Percentiles rank a stretch among this genome's conserved stretches.
Evolutionary conservation across 2,329 filamentous ascomycete species (phyloP).

Genomic region (Sclerotinia nivalis): DNA sequence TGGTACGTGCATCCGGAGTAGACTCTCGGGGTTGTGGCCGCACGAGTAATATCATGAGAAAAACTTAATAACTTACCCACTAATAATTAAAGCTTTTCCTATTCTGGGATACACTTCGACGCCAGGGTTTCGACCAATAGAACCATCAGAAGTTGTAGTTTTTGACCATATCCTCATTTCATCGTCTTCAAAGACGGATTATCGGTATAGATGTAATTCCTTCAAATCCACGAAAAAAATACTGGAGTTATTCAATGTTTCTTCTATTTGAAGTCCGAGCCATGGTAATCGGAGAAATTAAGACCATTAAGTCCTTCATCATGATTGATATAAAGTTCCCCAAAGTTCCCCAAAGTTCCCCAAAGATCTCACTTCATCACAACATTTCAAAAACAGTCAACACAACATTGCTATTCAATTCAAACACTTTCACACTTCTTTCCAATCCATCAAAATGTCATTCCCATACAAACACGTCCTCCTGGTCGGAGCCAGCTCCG

Average conservation of each 20-base stretch:
- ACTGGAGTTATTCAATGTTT: not conserved
- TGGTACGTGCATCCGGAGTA: too few species aligned
- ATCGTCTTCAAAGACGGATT: not conserved
- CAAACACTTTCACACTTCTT: too few species aligned
- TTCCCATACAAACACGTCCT: conserved; percentile 58
- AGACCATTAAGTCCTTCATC: not conserved
- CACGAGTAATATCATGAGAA: too few species aligned
- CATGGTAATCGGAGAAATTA: not conserved
- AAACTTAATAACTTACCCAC: not conserved
- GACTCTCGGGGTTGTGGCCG: too few species aligned
- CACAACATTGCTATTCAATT: not conserved
- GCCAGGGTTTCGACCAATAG: not conserved
- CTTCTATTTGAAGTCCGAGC: not conserved
- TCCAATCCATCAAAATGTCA: conserved; percentile 43
- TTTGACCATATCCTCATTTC: too few species aligned
- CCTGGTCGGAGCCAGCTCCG: conserved; percentile 56
- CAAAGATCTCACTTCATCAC: not conserved
- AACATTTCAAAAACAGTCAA: not conserved
- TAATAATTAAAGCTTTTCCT: not conserved
- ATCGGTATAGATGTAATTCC: not conserved
- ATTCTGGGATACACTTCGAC: conserved; percentile 8
- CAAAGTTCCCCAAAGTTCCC: not conserved
- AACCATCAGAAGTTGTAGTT: not conserved
- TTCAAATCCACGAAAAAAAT: not conserved
- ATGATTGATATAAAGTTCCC: not conserved